These are phyloP conservation scores for Prorocentrum cordatum DNA, from an alignment of 169 alveolate species.

Conservation along the genomic window DNA sequence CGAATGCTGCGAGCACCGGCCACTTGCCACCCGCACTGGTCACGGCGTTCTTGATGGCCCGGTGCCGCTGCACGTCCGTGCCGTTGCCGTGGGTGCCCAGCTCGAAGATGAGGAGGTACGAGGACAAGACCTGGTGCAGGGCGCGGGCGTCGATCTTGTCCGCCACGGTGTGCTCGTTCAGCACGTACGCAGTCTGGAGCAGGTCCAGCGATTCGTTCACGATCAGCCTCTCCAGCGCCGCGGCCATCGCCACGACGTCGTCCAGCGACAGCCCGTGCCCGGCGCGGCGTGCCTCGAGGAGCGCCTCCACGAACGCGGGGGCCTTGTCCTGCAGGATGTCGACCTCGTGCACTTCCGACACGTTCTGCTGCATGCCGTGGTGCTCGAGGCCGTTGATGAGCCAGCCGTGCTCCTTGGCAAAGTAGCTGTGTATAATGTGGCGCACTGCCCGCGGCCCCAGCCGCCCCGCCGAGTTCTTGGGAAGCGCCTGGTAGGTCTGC, in stretches of 20 bases:
- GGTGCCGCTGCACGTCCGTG: conserved; percentile 16
- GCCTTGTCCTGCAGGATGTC: conserved; percentile 66
- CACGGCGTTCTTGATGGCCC: conserved; percentile 6
- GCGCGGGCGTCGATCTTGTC: neutral
- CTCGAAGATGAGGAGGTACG: conserved; percentile 24
- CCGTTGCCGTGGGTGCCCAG: conserved; percentile 30
- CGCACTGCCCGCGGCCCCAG: conserved; percentile 17
- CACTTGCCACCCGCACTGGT: conserved; percentile 2
- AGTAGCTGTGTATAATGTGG: conserved; percentile 52
- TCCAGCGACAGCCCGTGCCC: conserved; percentile 6
- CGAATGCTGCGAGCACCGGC: conserved; percentile 5
- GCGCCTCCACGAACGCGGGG: conserved; percentile 16
- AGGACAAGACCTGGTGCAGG: conserved; percentile 25
- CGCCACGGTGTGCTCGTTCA: conserved; percentile 3
- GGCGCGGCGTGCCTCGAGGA: conserved; percentile 38
- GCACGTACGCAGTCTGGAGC: conserved; percentile 6
- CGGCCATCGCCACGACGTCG: conserved; percentile 39
- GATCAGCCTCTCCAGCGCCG: conserved; percentile 22
- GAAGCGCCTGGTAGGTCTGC: conserved; percentile 50
- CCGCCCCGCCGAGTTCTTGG: conserved; percentile 35
- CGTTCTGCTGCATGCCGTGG: conserved; percentile 5
- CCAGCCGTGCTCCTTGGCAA: conserved; percentile 64
- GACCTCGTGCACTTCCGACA: conserved; percentile 10
- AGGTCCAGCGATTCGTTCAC: conserved; percentile 26
- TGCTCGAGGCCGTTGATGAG: conserved; percentile 37